phyloP scores from a whole-genome alignment of 352 stramenopile genomes.

The Pythium brassicae region DNA sequence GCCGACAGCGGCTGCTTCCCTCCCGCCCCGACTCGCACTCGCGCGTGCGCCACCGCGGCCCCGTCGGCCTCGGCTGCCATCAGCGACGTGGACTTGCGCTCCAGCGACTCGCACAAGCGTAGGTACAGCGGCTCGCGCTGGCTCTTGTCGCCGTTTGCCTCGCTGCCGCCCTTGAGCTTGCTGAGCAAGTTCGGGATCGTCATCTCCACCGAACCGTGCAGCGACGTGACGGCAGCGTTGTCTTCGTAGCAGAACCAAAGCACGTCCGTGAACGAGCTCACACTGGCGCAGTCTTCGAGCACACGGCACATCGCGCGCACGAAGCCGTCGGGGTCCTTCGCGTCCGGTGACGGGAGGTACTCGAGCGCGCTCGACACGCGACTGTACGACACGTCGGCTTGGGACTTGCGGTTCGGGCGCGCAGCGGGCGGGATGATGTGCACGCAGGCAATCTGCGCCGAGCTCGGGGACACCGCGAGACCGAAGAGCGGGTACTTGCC shows the following conservation, averaged over 20 bases:
- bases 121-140: conserved; percentile 55
- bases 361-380: conserved; percentile 70
- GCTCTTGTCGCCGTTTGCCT: conserved; percentile 6
- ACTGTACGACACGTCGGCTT: conserved; percentile 82
- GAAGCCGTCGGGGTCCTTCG: conserved; percentile 33
- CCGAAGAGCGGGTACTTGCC: conserved; percentile 70
- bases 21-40: neutral
- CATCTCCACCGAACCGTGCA: conserved; percentile 44
- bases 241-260: conserved; percentile 80
- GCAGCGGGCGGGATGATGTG: conserved; percentile 74
- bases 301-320: conserved; percentile 47
- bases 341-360: conserved; percentile 60
- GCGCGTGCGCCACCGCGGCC: too few species aligned
- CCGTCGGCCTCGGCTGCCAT: too few species aligned
- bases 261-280: conserved; percentile 68
- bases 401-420: conserved; percentile 75
- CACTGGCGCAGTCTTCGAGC: conserved; percentile 43
- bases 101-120: conserved; percentile 51
- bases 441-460: conserved; percentile 55
- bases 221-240: conserved; percentile 46
- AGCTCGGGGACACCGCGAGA: conserved; percentile 65
- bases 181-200: conserved; percentile 50
- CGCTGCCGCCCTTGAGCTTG: conserved; percentile 37
- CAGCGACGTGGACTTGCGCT: conserved; percentile 25
- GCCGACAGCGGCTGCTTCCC: neutral